Evolutionary conservation across 495 filamentous ascomycete genomes (phyloP), one percentile per base, ranked within the genome.

Genomic region (Penicillium parvum): DNA sequence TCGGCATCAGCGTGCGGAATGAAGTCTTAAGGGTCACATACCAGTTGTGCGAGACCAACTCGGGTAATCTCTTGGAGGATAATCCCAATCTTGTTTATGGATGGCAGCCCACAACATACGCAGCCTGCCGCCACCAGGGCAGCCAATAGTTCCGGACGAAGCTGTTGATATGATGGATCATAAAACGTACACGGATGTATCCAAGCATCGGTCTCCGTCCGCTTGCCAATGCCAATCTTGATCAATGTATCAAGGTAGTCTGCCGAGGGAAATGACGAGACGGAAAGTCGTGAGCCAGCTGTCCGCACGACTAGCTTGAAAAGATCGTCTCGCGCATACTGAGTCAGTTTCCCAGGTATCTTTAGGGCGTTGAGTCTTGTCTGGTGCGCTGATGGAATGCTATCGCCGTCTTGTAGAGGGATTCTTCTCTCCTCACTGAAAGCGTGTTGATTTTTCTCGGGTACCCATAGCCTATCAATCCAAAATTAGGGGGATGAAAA

Each of bases 51-150:
- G 1, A 71, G 45, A 10, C 76, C 61, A 7, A 79, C 73, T 23
- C 57, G 28, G 0, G 50, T 50, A 20, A 75, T 73, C 49, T 84
- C 80, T 40, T 81, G 73, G 0, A 84, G 52, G 8, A 79, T 73
- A 46, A 78, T 74, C 0, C 80, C 80, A 14, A 82, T 73, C 45
- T 79, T 78, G 16, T 73, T 68, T 5, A 82, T 61, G 0, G 79
- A 69, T 0, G 66, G 63, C 8, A 73, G 55, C 1, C 76, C 70
- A 9, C 74, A 75, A 26, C 75, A 60, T 1, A 75, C 66, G 27
- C 78, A 79, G 3, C 79, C 79, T 0, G 72, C 72, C 8, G 80
- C 70, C 9, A 76, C 68, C 6, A 78, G 57, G 4, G 61, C 66
- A 11, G 69, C 73, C 1, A 80, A 46, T 29, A 81, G 71, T 40